A percentile compares a stretch with the other conserved stretches of the same genome.
These are phyloP conservation scores for Cryptosporidium ubiquitum DNA, from an alignment of 169 alveolate species.

Conservation along the genomic window DNA sequence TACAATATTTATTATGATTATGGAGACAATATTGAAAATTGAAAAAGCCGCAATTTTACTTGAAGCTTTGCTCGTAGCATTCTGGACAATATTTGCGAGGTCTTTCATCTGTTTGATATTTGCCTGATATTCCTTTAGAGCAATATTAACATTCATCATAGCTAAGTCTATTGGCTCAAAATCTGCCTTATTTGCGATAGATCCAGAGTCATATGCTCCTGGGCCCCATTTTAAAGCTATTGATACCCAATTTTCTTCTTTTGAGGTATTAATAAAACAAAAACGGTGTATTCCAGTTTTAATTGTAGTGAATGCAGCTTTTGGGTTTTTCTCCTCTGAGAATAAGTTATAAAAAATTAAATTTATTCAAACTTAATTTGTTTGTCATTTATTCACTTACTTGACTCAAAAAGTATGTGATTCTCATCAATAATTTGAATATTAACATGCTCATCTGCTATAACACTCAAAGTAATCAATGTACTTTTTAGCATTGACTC, in stretches of 20 bases:
- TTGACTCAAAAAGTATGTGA: constrained; percentile 15
- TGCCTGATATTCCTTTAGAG: constrained; percentile 63
- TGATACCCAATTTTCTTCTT: not conserved
- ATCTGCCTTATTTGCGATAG: constrained; percentile 57
- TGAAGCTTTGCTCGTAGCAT: constrained; percentile 36
- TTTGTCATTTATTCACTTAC: not conserved
- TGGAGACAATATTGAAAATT: constrained; percentile 12
- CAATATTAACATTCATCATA: constrained; percentile 16
- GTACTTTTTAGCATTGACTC: constrained; percentile 61
- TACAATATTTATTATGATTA: constrained; percentile 12
- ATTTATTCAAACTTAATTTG: not conserved
- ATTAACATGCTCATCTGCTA: constrained; percentile 2
- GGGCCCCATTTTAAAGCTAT: constrained; percentile 65
- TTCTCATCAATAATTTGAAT: constrained; percentile 17
- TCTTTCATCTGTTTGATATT: constrained; percentile 23
- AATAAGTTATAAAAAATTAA: not conserved
- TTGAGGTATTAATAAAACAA: constrained; percentile 16
- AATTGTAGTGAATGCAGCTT: constrained; percentile 59
- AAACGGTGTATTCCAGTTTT: constrained; percentile 27
- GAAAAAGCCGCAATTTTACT: constrained; percentile 31
- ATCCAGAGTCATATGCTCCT: constrained; percentile 27
- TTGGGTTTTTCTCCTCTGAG: constrained; percentile 21
- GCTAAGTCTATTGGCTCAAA: constrained; percentile 23
- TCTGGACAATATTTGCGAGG: not conserved
- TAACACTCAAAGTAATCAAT: not conserved